Evolutionary conservation across 441 rosid genomes (phyloP).

Genomic region (Mallotus japonicus): DNA sequence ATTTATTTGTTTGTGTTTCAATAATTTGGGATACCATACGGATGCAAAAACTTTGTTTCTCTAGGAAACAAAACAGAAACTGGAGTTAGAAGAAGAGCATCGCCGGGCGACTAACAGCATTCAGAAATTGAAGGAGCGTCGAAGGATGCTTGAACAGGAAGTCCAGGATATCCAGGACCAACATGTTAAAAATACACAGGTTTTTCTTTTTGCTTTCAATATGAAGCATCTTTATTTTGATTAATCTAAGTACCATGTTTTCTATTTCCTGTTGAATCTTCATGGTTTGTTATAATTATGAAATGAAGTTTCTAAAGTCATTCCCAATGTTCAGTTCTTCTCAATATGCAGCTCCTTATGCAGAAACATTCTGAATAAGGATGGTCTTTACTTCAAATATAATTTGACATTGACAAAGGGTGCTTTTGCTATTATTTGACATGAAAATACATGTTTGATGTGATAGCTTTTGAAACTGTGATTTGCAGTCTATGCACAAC

Average conservation of each 20-base stretch:
- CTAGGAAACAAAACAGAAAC: slow-evolving; percentile 70
- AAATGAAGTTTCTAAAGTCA: slow-evolving; percentile 3
- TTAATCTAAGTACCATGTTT: neutral
- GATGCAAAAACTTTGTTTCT: slow-evolving; percentile 20
- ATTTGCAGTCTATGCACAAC: neutral
- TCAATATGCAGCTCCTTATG: neutral
- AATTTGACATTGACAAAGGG: neutral
- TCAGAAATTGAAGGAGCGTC: slow-evolving; percentile 45
- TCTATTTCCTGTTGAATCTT: neutral
- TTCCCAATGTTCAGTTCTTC: neutral
- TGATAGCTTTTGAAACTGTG: neutral
- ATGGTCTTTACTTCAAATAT: neutral
- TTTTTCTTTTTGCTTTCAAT: slow-evolving; percentile 29
- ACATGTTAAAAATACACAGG: slow-evolving; percentile 78
- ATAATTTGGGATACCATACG: neutral
- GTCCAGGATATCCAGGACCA: slow-evolving; percentile 70
- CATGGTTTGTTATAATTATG: neutral
- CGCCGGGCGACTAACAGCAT: slow-evolving; percentile 40
- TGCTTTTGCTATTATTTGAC: neutral
- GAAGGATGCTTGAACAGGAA: slow-evolving; percentile 61
- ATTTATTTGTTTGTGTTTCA: neutral
- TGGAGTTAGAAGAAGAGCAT: slow-evolving; percentile 58
- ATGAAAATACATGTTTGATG: neutral
- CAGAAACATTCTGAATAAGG: neutral
- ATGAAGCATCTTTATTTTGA: neutral